Evolutionary conservation across 1,139 yeast genomes (phyloP), one percentile per base, ranked within the genome.

Genomic region (Geotrichum aggregatum): DNA sequence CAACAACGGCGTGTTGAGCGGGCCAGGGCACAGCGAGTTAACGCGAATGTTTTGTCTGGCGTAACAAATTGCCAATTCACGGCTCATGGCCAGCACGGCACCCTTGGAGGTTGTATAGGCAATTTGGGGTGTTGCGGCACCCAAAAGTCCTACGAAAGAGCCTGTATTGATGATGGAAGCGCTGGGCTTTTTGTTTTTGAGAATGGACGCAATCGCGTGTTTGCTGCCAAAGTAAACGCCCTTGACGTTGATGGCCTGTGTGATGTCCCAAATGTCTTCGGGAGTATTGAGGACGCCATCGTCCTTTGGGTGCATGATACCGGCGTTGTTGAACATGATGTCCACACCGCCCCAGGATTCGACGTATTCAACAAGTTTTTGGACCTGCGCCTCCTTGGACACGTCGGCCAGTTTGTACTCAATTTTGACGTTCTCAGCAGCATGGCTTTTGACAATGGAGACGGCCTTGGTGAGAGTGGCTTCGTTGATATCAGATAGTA

Each of bases 251-350:
- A 79, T 72, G 58, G 71, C 73, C 64, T 78, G 75, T 47, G 82
- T 70, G 57, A 69, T 67, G 55, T 74, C 74, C 80, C 81, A 79
- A 55, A 74, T 73, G 47, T 68, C 66, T 21, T 74, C 75, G 22
- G 70, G 70, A 19, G 72, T 69, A 58, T 64, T 67, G 51, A 67
- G 59, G 21, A 67, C 67, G 16, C 69, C 70, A 54, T 68, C 89
- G 33, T 86, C 84, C 70, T 75, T 78, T 63, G 83, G 82, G 66
- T 83, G 87, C 75, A 84, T 81, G 72, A 84, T 84, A 24, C 92
- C 91, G 28, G 91, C 91, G 52, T 85, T 76, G 72, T 84, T 82
- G 64, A 84, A 77, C 71, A 84, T 76, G 58, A 83, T 72, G 61
- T 81, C 80, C 31, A 86, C 82, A 49, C 83, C 76, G 58, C 80